These are phyloP conservation scores for Lepidium aucheri DNA, from an alignment of 345 rosid genomes.

Conservation along the genomic window DNA sequence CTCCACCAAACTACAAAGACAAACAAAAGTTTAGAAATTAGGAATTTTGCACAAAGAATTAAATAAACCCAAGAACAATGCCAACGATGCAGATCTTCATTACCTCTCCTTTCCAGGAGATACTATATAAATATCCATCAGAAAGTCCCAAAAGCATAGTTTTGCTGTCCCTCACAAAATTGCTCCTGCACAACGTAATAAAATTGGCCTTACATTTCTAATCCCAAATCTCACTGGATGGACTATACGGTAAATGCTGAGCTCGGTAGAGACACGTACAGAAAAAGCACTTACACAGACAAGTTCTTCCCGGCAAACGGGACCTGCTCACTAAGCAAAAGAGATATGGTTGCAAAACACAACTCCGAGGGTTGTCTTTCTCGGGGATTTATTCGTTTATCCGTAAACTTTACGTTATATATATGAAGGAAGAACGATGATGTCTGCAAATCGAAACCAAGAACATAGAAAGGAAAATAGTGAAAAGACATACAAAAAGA, in stretches of 20 bases:
- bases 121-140: conserved; percentile 66
- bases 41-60: neutral
- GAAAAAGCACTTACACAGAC: conserved; percentile 56
- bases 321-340: conserved; percentile 74
- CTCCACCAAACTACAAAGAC: conserved; percentile 63
- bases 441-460: conserved; percentile 53
- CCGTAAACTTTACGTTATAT: conserved; percentile 74
- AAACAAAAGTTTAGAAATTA: neutral
- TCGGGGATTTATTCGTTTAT: conserved; percentile 53
- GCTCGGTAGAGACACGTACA: conserved; percentile 7
- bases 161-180: conserved; percentile 66
- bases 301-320: conserved; percentile 65
- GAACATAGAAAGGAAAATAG: neutral
- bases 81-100: conserved; percentile 5
- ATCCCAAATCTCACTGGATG: neutral
- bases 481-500: neutral
- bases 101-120: conserved; percentile 99
- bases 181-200: conserved; percentile 55
- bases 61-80: neutral
- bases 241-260: neutral
- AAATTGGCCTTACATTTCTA: neutral
- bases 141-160: conserved; percentile 87
- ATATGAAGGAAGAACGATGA: conserved; percentile 76
- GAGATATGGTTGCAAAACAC: conserved; percentile 54
- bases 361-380: conserved; percentile 72